Evolutionary conservation across 352 stramenopile genomes (phyloP).

Genomic region (Phytopythium boreale): DNA sequence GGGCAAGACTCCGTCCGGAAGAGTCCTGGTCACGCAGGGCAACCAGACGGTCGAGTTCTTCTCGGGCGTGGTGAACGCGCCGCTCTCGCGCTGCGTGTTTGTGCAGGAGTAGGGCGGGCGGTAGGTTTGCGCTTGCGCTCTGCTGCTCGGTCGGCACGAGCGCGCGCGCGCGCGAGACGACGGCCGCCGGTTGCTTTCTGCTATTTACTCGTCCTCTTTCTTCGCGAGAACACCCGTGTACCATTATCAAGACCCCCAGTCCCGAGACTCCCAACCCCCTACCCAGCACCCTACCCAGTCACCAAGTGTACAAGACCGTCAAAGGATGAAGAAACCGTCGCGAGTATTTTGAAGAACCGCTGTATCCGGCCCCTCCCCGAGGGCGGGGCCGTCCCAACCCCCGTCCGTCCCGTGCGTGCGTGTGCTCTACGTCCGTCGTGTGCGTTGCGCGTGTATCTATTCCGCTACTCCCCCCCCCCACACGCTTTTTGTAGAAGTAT

Average conservation of each 20-base stretch:
- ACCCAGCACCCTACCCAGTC: not conserved
- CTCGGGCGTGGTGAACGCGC: slow-evolving; percentile 72
- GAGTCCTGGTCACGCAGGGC: slow-evolving; percentile 68
- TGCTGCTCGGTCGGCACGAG: not conserved
- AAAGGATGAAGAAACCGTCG: slow-evolving; percentile 17
- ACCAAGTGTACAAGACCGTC: slow-evolving; percentile 30
- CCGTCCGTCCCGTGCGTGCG: not conserved
- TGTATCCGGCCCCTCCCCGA: not conserved
- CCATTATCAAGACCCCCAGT: slow-evolving; percentile 10
- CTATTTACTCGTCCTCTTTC: slow-evolving; percentile 1
- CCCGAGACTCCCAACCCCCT: not conserved
- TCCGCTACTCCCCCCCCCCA: not conserved
- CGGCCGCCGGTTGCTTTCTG: too few relatives aligned
- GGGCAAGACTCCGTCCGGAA: slow-evolving; percentile 73
- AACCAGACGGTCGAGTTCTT: slow-evolving; percentile 89
- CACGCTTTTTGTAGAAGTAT: slow-evolving; percentile 50
- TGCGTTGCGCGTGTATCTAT: slow-evolving; percentile 24
- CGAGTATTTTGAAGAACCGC: not conserved
- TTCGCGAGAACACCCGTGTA: slow-evolving; percentile 1
- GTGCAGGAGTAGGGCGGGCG: slow-evolving; percentile 47
- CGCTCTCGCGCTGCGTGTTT: slow-evolving; percentile 57
- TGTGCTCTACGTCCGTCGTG: not conserved
- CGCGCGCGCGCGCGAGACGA: not conserved
- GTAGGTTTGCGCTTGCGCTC: not conserved
- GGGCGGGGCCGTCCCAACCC: not conserved